Evolutionary conservation across 1,284 basidiomycete species (phyloP).

Genomic region (Heliocybe sulcata): DNA sequence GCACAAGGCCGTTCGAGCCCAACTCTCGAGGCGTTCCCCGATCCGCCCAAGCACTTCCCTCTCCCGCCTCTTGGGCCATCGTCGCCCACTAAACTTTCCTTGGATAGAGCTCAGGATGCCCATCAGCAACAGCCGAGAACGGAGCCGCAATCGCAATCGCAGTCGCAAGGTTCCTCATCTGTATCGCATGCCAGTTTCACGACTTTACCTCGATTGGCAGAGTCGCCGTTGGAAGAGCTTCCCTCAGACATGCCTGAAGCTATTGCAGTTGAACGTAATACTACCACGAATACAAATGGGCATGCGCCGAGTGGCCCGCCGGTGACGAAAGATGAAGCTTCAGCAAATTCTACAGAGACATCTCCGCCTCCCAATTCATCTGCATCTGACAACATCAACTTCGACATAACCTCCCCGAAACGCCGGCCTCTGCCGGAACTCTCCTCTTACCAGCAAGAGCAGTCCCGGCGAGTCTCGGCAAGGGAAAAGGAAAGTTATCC

Average conservation of each 20-base stretch:
- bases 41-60: constrained; percentile 65
- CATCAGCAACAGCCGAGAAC: constrained; percentile 2
- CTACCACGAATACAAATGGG: neutral
- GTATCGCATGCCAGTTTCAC: neutral
- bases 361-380: neutral
- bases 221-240: constrained; percentile 14
- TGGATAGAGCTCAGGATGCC: constrained; percentile 4
- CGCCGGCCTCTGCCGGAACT: neutral
- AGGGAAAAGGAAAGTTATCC: neutral
- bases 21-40: constrained; percentile 56
- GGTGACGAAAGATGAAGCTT: neutral
- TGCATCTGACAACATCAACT: too few relatives aligned
- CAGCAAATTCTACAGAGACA: neutral
- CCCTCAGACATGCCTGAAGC: constrained; percentile 8
- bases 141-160: neutral
- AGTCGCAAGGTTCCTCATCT: constrained; percentile 8
- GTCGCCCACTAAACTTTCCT: too few relatives aligned
- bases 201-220: constrained; percentile 16
- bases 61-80: constrained; percentile 34
- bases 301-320: neutral
- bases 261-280: constrained; percentile 4
- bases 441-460: neutral
- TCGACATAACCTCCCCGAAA: constrained; percentile 2
- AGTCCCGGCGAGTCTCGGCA: neutral
- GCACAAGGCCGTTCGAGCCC: neutral